Evolutionary conservation across 2,329 filamentous ascomycete species (phyloP), one percentile per base, ranked within the genome.

Genomic region (Colletotrichum navitas): DNA sequence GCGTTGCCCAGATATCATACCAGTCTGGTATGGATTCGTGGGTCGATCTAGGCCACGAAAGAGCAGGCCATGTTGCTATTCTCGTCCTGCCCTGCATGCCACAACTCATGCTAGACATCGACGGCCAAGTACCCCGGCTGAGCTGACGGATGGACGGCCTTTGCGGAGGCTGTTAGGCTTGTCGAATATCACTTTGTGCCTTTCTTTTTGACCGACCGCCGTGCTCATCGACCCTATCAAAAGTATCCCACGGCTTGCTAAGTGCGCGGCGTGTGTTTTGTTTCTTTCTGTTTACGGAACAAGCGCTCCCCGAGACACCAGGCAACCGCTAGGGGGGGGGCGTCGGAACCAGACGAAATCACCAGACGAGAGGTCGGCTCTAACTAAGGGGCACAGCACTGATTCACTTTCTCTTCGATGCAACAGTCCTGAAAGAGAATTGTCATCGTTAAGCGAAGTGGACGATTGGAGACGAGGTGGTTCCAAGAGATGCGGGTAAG

Each of bases 401-500:
- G 62, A 62, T 47, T 65, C 47, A 49, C 34, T 47, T 60, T 65
- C 39, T 62, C 52, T 68, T 49, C 39, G 49, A 59, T n/a, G 36
- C 39, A 41, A 49, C 21, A 26, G 47, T 36, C 65, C 47, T 49
- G 45, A 72, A 54, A 60, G 65, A 60, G 65, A 39, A 69, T 26
- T 41, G 21, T 55, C 43, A 24, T 71, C 68, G 69, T 64, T 39
- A 47, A 72, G 47, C 60, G 26, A 64, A 51, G 65, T 49, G 36
- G 54, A 59, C 51, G 68, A 71, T 68, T 68, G 65, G 68, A 41
- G 21, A 65, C 58, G 66, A 66, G 26, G 24, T 51, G 71, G 51
- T 73, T 72, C 71, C 61, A 54, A 63, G 63, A 73, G 73, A 69
- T 69, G 74, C 76, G 72, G 76, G 75, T 77, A 78, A 64, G 77